Evolutionary conservation across 2,329 filamentous ascomycete species (phyloP), one percentile per base, ranked within the genome.

Genomic region (Cylindrodendrum hubeiense): DNA sequence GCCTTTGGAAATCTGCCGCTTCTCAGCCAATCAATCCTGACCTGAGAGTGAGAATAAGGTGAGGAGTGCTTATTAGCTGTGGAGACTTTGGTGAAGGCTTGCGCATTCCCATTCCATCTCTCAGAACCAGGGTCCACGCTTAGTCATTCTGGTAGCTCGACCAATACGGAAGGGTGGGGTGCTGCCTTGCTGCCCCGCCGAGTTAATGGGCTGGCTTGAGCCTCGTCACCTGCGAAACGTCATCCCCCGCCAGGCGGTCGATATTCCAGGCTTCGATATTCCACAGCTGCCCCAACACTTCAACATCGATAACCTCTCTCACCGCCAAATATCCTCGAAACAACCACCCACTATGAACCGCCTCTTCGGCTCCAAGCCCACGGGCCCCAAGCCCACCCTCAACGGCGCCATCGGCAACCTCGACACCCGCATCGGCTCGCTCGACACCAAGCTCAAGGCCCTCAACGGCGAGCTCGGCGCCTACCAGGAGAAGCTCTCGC

Each of bases 371-470:
- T 88, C 91, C 74, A 96, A 95, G 83, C 91, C 89, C 82, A 91
- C 92, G 70, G 91, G 90, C 68, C 95, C 96, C 59, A 98, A 98
- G 82, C 94, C 96, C 53, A 95, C 93, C 54, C 92, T 98, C 72
- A 89, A 89, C 82, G 86, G 89, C 74, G 95, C 95, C 73, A 97
- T 98, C 76, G 81, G 85, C 79, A 96, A 93, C 85, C 92, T 96
- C 77, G 94, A 97, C 84, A 88, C 89, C 65, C 90, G 94, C 77
- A 89, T 97, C 79, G 90, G 94, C 77, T 91, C 89, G 69, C 91
- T 98, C 84, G 96, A 98, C 83, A 95, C 97, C 67, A 97, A 98
- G 79, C 92, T 98, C 75, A 92, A 95, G 66, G 92, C 94, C 68
- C 89, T 98, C 75, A 98, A 97, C 82, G 91, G 93, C 74, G 95